Base-by-base conservation (phyloP, 192 early-diverging fungal genomes). In the Coemansia sp. region DNA sequence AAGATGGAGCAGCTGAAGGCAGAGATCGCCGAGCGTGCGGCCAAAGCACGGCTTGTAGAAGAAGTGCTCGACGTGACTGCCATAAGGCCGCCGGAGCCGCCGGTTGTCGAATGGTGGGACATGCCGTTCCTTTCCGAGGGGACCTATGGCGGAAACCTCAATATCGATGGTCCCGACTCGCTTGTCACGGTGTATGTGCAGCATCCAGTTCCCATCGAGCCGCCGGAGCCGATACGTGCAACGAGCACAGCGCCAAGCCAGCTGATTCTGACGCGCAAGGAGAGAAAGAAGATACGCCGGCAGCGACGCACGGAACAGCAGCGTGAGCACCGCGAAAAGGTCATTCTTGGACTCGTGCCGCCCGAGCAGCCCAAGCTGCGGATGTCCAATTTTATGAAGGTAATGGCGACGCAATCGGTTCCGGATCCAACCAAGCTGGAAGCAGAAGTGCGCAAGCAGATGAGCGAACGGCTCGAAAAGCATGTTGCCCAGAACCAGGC, bases 61-160 rank as follows among this genome's bases (percentile, higher is more conserved):
- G 72, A 76, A 48, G 62, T 65, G 4, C 22, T 81, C 4, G 69
- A 75, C 28, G 45, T 48, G 13, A 70, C 30, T 23, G 65, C 57
- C 6, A 85, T 91, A 9, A 88, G 80, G 82, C 63, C 60, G 61
- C 78, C 85, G 28, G 74, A 84, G 47, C 90, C 93, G 23, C 91
- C 95, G 0, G 79, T 58, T 2, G 85, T 92, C 11, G 97, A 99
- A 74, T 99, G 97, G 97, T 99, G 97, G 97, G 97, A 99, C 83
- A 86, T 85, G 33, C 90, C 88, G 13, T 83, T 98, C 23, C 81
- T 90, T 14, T 68, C 79, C 2, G 85, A 84, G 2, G 45, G 25
- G 8, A 75, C 82, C 8, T 98, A 97, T 74, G 85, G 85, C 33
- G 81, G 83, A 42, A 72, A 72, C 33, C 70, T 11, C 40, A 81